A percentile compares a stretch with the other conserved stretches of the same genome.
These are phyloP conservation scores for Cryptococcus amylolentus DNA, from an alignment of 1,284 basidiomycete species.

Conservation along the genomic window DNA sequence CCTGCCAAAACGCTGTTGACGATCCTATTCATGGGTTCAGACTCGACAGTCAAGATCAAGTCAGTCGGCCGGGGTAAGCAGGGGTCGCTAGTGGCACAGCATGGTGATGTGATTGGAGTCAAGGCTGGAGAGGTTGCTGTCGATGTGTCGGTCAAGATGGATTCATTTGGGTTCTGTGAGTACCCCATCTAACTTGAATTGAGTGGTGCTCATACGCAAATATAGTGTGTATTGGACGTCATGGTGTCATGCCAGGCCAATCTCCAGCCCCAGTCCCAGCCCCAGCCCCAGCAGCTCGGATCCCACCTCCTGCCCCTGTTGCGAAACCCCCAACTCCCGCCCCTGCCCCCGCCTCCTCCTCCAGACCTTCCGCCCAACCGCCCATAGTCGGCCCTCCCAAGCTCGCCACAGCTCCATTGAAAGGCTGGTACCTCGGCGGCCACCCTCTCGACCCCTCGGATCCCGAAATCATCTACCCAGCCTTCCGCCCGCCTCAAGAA, in stretches of 20 bases:
- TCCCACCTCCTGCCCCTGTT: background rate
- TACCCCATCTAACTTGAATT: background rate
- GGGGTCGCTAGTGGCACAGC: conserved; percentile 31
- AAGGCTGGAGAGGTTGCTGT: conserved; percentile 23
- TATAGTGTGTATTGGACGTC: conserved; percentile 21
- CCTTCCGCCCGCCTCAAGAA: background rate
- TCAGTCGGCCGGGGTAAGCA: conserved; percentile 8
- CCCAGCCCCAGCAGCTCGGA: background rate
- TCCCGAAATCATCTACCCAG: background rate
- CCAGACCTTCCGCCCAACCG: too few relatives aligned
- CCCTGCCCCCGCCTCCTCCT: background rate
- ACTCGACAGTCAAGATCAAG: conserved; percentile 16
- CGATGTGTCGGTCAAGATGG: conserved; percentile 28
- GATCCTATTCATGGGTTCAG: conserved; percentile 32
- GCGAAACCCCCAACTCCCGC: background rate
- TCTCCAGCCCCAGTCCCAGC: background rate
- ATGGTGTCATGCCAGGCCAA: conserved; percentile 1
- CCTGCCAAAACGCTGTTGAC: conserved; percentile 12
- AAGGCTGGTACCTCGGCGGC: conserved; percentile 1
- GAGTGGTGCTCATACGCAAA: background rate
- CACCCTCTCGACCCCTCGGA: background rate
- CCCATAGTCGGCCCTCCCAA: too few relatives aligned
- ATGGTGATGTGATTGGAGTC: conserved; percentile 40
- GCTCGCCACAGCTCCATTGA: background rate
- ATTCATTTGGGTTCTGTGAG: conserved; percentile 40